phyloP scores from a whole-genome alignment of 2,329 filamentous ascomycete species.

The Colletotrichum lini region DNA sequence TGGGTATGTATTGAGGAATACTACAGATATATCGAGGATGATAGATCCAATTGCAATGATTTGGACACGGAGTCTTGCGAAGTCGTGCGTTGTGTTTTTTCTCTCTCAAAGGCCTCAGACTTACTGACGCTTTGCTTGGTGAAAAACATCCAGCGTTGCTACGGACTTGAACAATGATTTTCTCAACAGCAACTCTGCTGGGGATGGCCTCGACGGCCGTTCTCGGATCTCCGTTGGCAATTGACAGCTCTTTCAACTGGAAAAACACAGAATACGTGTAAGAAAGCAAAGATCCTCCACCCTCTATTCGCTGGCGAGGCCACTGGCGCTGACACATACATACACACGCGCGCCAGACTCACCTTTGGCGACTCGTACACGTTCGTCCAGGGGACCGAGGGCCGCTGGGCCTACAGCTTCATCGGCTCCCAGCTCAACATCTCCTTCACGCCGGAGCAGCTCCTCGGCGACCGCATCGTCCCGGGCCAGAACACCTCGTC shows the following conservation, averaged over 20 bases:
- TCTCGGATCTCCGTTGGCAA: not conserved
- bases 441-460: conserved; percentile 57
- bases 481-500: conserved; percentile 63
- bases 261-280: conserved; percentile 46
- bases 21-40: not conserved
- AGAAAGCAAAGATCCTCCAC: not conserved
- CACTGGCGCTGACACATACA: not conserved
- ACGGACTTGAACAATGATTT: not conserved
- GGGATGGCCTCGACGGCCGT: not conserved
- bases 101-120: too few relatives aligned
- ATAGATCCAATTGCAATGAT: not conserved
- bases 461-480: conserved; percentile 64
- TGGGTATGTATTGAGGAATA: not conserved
- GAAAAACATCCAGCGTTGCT: not conserved
- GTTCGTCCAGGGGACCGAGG: conserved; percentile 67
- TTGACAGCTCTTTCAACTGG: conserved; percentile 41
- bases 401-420: conserved; percentile 66
- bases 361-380: conserved; percentile 68
- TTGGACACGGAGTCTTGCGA: too few relatives aligned
- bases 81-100: not conserved
- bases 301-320: not conserved
- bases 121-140: too few relatives aligned
- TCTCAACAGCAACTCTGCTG: not conserved
- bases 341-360: conserved; percentile 48
- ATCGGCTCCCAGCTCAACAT: conserved; percentile 67